Percentiles rank a stretch among this genome's conserved stretches.
These are phyloP conservation scores for Thermochaetoides thermophila DNA, from an alignment of 495 filamentous ascomycete species.

Conservation along the genomic window DNA sequence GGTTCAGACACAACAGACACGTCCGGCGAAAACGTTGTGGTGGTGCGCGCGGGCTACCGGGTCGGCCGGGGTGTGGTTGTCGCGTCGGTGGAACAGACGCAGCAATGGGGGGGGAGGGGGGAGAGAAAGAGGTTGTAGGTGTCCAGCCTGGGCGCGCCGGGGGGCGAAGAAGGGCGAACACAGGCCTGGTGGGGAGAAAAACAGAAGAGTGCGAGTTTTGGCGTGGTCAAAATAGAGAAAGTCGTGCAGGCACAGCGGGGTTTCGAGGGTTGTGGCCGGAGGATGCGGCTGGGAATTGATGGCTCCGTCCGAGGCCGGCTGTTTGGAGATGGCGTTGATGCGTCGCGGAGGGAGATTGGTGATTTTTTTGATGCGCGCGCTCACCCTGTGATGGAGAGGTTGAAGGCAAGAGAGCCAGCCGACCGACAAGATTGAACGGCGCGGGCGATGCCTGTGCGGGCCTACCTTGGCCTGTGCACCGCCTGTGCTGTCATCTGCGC, in stretches of 20 bases:
- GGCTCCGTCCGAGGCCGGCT: slow-evolving; percentile 26
- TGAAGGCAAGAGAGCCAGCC: slow-evolving; percentile 25
- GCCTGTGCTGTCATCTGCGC: slow-evolving; percentile 16
- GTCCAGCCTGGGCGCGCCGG: slow-evolving; percentile 14
- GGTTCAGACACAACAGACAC: not conserved
- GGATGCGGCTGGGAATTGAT: slow-evolving; percentile 22
- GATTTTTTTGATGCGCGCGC: slow-evolving; percentile 40
- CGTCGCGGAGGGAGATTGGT: slow-evolving; percentile 34
- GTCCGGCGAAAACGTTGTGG: no score
- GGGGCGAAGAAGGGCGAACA: slow-evolving; percentile 7
- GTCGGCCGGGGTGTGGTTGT: slow-evolving; percentile 9
- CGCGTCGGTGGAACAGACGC: slow-evolving; percentile 16
- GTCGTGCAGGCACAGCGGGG: slow-evolving; percentile 13
- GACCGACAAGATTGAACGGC: slow-evolving; percentile 25
- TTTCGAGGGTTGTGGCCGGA: slow-evolving; percentile 12
- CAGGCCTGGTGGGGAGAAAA: slow-evolving; percentile 10
- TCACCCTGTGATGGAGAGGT: slow-evolving; percentile 37
- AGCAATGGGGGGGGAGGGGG: slow-evolving; percentile 5
- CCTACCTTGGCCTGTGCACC: not conserved
- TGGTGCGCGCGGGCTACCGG: slow-evolving; percentile 6
- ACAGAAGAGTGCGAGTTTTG: slow-evolving; percentile 12
- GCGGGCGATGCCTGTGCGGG: slow-evolving; percentile 16
- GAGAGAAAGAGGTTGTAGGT: slow-evolving; percentile 3
- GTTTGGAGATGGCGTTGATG: slow-evolving; percentile 36
- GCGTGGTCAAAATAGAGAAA: slow-evolving; percentile 20